Evolutionary conservation across 306 rosid species (phyloP).

Genomic region (Pterocarpus macrocarpus): DNA sequence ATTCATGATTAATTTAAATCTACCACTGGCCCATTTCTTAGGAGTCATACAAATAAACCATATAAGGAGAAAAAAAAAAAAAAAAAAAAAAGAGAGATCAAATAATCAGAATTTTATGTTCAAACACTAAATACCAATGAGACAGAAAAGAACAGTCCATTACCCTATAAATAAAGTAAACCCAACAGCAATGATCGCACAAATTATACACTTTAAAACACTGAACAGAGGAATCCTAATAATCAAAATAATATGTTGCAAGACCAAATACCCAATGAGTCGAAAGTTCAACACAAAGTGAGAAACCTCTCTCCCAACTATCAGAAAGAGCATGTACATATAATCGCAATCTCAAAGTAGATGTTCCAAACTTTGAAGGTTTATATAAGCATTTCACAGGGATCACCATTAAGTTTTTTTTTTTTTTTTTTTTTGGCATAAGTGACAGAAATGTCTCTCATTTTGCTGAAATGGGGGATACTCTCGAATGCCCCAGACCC

Average conservation of each 20-base stretch:
- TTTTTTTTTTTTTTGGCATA: slow-evolving; percentile 4
- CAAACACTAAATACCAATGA: background rate
- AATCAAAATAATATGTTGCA: slow-evolving; percentile 1
- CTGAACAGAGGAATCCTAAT: slow-evolving; percentile 17
- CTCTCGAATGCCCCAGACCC: slow-evolving; percentile 15
- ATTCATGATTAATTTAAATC: background rate
- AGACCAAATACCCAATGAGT: slow-evolving; percentile 5
- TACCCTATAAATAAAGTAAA: background rate
- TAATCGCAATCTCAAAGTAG: slow-evolving; percentile 29
- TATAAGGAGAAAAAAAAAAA: background rate
- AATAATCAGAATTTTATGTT: background rate
- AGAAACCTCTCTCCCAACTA: background rate
- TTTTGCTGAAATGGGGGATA: background rate
- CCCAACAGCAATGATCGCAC: background rate
- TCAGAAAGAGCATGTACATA: slow-evolving; percentile 1
- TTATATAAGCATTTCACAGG: slow-evolving; percentile 20
- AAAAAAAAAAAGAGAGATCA: background rate
- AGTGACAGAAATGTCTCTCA: background rate
- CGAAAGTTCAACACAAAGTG: slow-evolving; percentile 15
- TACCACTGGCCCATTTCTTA: slow-evolving; percentile 1
- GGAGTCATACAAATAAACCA: slow-evolving; percentile 26
- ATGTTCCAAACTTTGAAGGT: slow-evolving; percentile 15
- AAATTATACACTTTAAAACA: slow-evolving; percentile 18
- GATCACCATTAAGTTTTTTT: background rate
- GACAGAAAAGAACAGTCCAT: background rate